A percentile compares a stretch with the other conserved stretches of the same genome.
Evolutionary conservation across 106 monocot species (phyloP).

Genomic region (Acanthochlamys bracteata): DNA sequence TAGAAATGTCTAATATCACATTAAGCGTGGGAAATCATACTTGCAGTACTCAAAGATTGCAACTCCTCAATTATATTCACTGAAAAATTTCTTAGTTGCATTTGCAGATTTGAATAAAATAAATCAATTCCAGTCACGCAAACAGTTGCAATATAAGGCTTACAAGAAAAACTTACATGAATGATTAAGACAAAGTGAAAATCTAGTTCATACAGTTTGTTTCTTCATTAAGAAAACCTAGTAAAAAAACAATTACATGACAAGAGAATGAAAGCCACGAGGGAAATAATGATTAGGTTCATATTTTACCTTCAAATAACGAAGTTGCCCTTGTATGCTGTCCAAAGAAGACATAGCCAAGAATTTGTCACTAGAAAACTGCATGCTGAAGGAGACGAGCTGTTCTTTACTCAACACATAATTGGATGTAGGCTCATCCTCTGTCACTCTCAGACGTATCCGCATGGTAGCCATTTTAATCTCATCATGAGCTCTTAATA

Average conservation of each 20-base stretch:
- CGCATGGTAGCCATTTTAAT: conserved; percentile 72
- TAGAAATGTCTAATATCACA: too few relatives aligned
- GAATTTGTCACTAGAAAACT: conserved; percentile 84
- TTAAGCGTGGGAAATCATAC: too few relatives aligned
- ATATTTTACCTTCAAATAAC: conserved; percentile 73
- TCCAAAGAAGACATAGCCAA: conserved; percentile 43
- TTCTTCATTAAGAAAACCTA: background rate
- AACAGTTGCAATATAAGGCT: too few relatives aligned
- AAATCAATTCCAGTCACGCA: too few relatives aligned
- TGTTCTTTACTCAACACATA: conserved; percentile 68
- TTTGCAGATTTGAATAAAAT: too few relatives aligned
- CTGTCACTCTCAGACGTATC: conserved; percentile 60
- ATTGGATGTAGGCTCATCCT: conserved; percentile 54
- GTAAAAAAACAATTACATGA: background rate
- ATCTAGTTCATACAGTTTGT: too few relatives aligned
- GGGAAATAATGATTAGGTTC: too few relatives aligned
- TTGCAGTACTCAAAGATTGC: too few relatives aligned
- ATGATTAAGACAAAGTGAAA: too few relatives aligned
- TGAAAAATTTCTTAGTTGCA: too few relatives aligned
- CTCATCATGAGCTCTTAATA: conserved; percentile 85
- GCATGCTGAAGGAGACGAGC: conserved; percentile 50
- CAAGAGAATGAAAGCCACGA: conserved; percentile 1
- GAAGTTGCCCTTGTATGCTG: conserved; percentile 85
- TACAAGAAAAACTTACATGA: too few relatives aligned
- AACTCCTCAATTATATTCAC: too few relatives aligned